These are phyloP conservation scores for Sphagnurus paluster DNA, from an alignment of 1,284 basidiomycete genomes.

Conservation along the genomic window DNA sequence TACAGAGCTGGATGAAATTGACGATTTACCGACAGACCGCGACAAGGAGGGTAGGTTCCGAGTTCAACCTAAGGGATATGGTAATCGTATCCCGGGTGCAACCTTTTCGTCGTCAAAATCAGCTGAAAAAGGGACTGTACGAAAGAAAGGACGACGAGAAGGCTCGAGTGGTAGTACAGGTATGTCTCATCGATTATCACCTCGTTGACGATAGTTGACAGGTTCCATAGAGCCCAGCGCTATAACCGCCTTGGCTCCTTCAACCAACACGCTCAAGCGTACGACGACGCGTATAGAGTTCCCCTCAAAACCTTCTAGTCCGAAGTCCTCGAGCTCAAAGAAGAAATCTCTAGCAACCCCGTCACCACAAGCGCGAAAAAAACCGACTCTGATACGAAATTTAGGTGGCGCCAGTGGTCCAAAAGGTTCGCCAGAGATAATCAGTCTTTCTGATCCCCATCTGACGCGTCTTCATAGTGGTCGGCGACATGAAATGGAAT, in stretches of 20 bases:
- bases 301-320: slow-evolving; percentile 29
- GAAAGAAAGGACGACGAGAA: slow-evolving; percentile 51
- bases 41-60: slow-evolving; percentile 75
- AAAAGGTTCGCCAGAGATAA: slow-evolving; percentile 61
- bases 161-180: slow-evolving; percentile 39
- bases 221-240: slow-evolving; percentile 20
- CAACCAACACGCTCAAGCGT: slow-evolving; percentile 34
- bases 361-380: slow-evolving; percentile 48
- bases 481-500: slow-evolving; percentile 98
- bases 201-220: background rate
- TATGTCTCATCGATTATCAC: slow-evolving; percentile 24
- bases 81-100: slow-evolving; percentile 60
- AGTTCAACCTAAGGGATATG: slow-evolving; percentile 65
- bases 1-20: slow-evolving; percentile 88
- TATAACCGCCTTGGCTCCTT: slow-evolving; percentile 23
- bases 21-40: slow-evolving; percentile 85
- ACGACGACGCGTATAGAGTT: slow-evolving; percentile 44
- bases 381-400: slow-evolving; percentile 87
- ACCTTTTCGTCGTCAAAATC: slow-evolving; percentile 44
- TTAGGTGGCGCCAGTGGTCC: slow-evolving; percentile 68
- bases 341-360: slow-evolving; percentile 56
- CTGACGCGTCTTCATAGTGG: slow-evolving; percentile 48
- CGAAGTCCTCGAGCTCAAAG: slow-evolving; percentile 37
- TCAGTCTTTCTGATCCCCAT: slow-evolving; percentile 3
- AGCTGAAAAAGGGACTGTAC: slow-evolving; percentile 52